These are phyloP conservation scores for Polyplosphaeria fusca DNA, from an alignment of 495 filamentous ascomycete species.

Conservation along the genomic window DNA sequence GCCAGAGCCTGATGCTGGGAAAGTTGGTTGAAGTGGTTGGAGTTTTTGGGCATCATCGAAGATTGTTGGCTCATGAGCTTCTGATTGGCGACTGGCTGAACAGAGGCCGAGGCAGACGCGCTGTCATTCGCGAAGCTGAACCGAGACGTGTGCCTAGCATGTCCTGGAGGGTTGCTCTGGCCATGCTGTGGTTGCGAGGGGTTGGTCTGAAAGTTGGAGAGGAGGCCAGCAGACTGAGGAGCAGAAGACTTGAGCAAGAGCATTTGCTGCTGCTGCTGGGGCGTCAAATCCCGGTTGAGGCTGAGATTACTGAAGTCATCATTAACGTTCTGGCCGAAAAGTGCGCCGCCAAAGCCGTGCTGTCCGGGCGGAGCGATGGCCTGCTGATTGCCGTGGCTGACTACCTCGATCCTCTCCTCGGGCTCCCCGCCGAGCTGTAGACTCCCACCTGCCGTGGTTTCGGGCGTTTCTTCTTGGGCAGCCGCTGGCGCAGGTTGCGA, in stretches of 20 bases:
- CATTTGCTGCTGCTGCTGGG: slow-evolving; percentile 71
- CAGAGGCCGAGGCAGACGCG: slow-evolving; percentile 57
- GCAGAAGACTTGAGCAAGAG: slow-evolving; percentile 57
- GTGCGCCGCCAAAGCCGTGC: slow-evolving; percentile 39
- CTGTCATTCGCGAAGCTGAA: slow-evolving; percentile 85
- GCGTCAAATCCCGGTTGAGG: slow-evolving; percentile 68
- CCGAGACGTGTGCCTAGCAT: slow-evolving; percentile 79
- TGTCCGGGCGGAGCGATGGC: slow-evolving; percentile 74
- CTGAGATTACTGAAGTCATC: slow-evolving; percentile 55
- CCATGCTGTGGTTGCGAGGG: slow-evolving; percentile 41
- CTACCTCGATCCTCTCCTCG: slow-evolving; percentile 59
- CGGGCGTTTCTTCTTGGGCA: slow-evolving; percentile 35
- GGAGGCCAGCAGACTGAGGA: slow-evolving; percentile 52
- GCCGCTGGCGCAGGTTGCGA: slow-evolving; percentile 41
- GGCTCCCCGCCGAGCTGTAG: slow-evolving; percentile 87
- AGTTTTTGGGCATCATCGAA: slow-evolving; percentile 70
- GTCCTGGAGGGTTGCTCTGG: slow-evolving; percentile 60
- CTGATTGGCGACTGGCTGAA: slow-evolving; percentile 79
- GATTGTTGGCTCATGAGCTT: slow-evolving; percentile 87
- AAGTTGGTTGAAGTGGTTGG: slow-evolving; percentile 47
- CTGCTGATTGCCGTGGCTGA: slow-evolving; percentile 51
- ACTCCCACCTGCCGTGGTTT: slow-evolving; percentile 73
- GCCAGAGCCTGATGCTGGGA: slow-evolving; percentile 56
- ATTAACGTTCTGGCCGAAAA: slow-evolving; percentile 51
- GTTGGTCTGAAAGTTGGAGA: slow-evolving; percentile 54